Evolutionary conservation across 768 basidiomycete species (phyloP), one percentile per base, ranked within the genome.

Genomic region (Phaeotremella skinneri): DNA sequence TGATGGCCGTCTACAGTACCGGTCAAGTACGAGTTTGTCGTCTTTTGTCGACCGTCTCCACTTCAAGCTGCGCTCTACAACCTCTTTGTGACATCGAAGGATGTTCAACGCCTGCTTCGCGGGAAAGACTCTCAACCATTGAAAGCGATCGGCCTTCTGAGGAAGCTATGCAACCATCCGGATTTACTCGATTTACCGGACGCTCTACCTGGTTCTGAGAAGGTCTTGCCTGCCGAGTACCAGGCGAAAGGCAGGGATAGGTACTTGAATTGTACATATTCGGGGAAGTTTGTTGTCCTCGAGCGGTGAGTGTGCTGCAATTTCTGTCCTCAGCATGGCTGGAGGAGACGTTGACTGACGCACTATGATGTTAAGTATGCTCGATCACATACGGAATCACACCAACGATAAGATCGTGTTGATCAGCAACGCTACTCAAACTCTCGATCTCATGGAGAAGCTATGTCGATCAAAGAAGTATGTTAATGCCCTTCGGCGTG

Each of bases 1-100:
- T 17, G 11, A 1, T 43, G 43, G 23, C 4, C 26, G 50, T 39
- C 0, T 11, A 7, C 69, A 98, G 94, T 99, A 27, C 96, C 96
- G 7, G 91, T 99, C 79, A 99, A 99, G 77, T 98, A 98, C 79
- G 96, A 98, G 75, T 91, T 97, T 59, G 89, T 97, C 61, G 92
- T 97, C 0, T 97, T 96, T 78, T 97, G 92, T 74, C 82, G 84
- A 41, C 82, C 89, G 3, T 91, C 90, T 1, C 81, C 86, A 16
- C 85, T 96, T 66, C 92, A 97, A 67, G 79, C 90, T 14, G 80
- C 88, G 5, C 80, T 97, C 2, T 97, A 97, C 73, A 85, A 86
- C 49, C 81, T 90, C 29, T 97, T 97, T 72, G 93, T 94, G 61
- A 87, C 86, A 2, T 94, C 91, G 1, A 90, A 91, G 5, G 91